Conservation (phyloP, 2,329 filamentous ascomycete species). For the Plenodomus lindquistii region DNA sequence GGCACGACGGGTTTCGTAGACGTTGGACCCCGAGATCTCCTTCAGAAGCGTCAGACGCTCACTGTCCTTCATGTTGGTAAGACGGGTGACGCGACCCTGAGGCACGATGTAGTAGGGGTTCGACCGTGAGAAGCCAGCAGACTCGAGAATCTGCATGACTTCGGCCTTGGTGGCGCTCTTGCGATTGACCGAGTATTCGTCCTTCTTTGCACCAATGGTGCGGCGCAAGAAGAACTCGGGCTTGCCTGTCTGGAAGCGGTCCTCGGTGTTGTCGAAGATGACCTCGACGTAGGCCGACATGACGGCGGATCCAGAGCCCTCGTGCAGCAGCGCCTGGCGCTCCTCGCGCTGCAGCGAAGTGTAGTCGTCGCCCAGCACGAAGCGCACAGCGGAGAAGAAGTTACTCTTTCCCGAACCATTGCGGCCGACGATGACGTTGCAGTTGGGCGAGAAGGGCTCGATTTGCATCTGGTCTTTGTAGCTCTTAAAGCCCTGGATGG, state of each 20-base stretch:
- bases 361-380: constrained; percentile 97
- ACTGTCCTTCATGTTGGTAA: constrained; percentile 98
- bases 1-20: constrained; percentile 88
- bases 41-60: constrained; percentile 89
- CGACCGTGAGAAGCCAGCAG: constrained; percentile 92
- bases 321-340: constrained; percentile 92
- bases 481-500: constrained; percentile 99
- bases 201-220: constrained; percentile 96
- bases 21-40: constrained; percentile 96
- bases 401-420: constrained; percentile 99
- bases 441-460: constrained; percentile 95
- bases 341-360: constrained; percentile 95
- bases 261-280: constrained; percentile 97
- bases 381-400: constrained; percentile 98
- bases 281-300: constrained; percentile 99
- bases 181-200: constrained; percentile 96
- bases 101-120: constrained; percentile 99
- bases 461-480: constrained; percentile 99
- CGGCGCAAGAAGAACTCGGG: constrained; percentile 88
- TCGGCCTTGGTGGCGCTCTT: constrained; percentile 95
- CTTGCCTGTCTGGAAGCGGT: constrained; percentile 90
- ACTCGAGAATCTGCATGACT: constrained; percentile 93
- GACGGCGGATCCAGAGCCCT: constrained; percentile 95
- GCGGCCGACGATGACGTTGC: constrained; percentile 97
- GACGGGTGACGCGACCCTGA: constrained; percentile 89